These are phyloP conservation scores for Macroventuria anomochaeta DNA, from an alignment of 2,329 filamentous ascomycete species.

Conservation along the genomic window DNA sequence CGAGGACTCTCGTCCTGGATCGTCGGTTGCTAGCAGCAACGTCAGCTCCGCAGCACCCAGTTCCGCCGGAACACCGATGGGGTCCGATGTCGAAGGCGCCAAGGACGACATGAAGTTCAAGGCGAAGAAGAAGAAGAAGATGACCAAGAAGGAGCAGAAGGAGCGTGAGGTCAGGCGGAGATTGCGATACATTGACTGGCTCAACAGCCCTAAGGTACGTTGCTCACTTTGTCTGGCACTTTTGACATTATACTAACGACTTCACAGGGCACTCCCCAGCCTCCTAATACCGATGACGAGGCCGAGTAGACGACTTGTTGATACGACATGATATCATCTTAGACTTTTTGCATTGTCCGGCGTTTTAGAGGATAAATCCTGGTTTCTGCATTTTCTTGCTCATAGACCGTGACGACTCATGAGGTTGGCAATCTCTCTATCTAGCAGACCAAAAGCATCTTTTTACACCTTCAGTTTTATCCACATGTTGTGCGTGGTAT, in stretches of 20 bases:
- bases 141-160: conserved; percentile 95
- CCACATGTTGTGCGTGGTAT: neutral
- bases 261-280: conserved; percentile 48
- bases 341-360: conserved; percentile 28
- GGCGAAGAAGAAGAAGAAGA: conserved; percentile 96
- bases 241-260: conserved; percentile 26
- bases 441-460: conserved; percentile 20
- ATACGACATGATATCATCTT: conserved; percentile 22
- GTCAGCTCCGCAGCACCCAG: conserved; percentile 47
- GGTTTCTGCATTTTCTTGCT: conserved; percentile 15
- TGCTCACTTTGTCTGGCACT: neutral
- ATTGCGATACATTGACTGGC: conserved; percentile 78
- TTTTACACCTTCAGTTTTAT: neutral
- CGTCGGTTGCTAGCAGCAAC: conserved; percentile 59
- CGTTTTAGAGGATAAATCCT: conserved; percentile 22
- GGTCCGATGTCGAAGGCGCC: conserved; percentile 83
- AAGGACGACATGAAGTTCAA: conserved; percentile 83
- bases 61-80: conserved; percentile 68
- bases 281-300: conserved; percentile 51
- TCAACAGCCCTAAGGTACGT: conserved; percentile 71
- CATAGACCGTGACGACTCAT: conserved; percentile 19
- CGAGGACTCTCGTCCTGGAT: conserved; percentile 76
- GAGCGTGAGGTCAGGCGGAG: conserved; percentile 87
- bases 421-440: conserved; percentile 19
- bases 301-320: conserved; percentile 36